Base-by-base conservation (phyloP, 192 early-diverging fungal species). In the Coemansia sp. region DNA sequence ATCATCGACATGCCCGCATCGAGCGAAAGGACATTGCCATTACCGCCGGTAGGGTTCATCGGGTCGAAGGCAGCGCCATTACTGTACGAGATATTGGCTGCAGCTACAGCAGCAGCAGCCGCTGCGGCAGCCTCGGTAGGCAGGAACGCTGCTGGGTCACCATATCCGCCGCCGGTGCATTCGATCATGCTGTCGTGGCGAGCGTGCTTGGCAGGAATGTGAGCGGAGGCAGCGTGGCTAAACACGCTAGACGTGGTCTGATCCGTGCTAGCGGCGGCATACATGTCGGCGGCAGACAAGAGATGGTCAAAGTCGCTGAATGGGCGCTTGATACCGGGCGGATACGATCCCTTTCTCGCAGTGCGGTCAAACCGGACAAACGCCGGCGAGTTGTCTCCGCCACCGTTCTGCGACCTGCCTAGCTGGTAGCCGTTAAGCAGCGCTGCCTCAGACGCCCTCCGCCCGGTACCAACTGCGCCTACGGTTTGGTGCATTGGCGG, bases 261-360 rank as follows among this genome's bases (percentile, higher is more conserved):
- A 49, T 29, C 50, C n/a, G 57, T 41, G n/a, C 68, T 50, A 41
- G 40, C 39, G 1, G 61, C 41, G 1, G 65, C 53, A 61, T 72
- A 78, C 75, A 83, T 69, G 47, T 83, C 75, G 39, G 80, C 73
- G 12, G 80, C 75, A 20, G 72, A 74, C 12, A 83, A 67, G 15
- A 83, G 75, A 24, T 70, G 68, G 22, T 74, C 80, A 71, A 83
- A 75, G 41, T 83, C 76, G 70, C 69, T 75, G 50, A 70, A 75
- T 9, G 75, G 80, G 2, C 80, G 72, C 67, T 83, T 83, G 40
- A 75, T 52, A 2, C 75, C 80, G 3, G 70, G 62, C 20, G 75
- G 80, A 58, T 72, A 78, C 16, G 75, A 74, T 12, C 64, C 72
- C 71, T 73, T 73, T 20, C 72, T 58, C 12, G 47, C 47, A 2